Evolutionary conservation across 1,139 yeast species (phyloP).

Genomic region (Diutina scorzettiae): DNA sequence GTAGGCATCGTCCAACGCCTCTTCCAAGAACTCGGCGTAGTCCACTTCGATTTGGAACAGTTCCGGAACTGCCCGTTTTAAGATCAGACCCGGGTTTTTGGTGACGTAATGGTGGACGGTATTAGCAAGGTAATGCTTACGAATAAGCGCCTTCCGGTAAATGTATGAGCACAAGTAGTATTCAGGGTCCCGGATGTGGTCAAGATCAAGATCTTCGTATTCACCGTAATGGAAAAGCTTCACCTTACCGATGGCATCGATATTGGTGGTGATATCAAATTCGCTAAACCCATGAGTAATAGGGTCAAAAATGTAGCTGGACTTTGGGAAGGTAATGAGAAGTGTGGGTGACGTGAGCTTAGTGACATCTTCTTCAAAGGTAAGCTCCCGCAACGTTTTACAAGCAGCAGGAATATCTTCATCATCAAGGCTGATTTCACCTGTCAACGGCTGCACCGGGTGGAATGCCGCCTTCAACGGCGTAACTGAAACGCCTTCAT

Average conservation of each 20-base stretch:
- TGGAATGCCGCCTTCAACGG: slow-evolving; percentile 71
- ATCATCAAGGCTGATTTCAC: slow-evolving; percentile 34
- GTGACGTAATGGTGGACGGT: slow-evolving; percentile 63
- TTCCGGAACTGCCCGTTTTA: slow-evolving; percentile 55
- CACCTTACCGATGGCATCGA: background rate
- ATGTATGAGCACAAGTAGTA: slow-evolving; percentile 65
- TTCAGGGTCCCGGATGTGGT: slow-evolving; percentile 27
- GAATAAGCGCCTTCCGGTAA: slow-evolving; percentile 74
- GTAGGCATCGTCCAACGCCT: slow-evolving; percentile 81
- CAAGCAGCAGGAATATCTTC: slow-evolving; percentile 10
- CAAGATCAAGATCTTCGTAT: slow-evolving; percentile 80
- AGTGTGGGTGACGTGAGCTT: background rate
- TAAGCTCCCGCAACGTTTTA: slow-evolving; percentile 36
- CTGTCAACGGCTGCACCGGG: slow-evolving; percentile 39
- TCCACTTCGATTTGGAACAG: slow-evolving; percentile 81
- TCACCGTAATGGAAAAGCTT: slow-evolving; percentile 72
- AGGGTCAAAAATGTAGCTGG: background rate
- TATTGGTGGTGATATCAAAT: background rate
- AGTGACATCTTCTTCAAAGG: slow-evolving; percentile 14
- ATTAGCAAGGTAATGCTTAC: slow-evolving; percentile 80
- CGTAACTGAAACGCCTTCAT: slow-evolving; percentile 58
- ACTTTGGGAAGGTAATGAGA: background rate
- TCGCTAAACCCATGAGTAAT: background rate
- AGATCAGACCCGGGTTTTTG: slow-evolving; percentile 59
- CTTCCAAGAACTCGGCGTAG: slow-evolving; percentile 92